Evolutionary conservation across 192 early-diverging fungal genomes (phyloP).

Genomic region (Diversispora epigaea): DNA sequence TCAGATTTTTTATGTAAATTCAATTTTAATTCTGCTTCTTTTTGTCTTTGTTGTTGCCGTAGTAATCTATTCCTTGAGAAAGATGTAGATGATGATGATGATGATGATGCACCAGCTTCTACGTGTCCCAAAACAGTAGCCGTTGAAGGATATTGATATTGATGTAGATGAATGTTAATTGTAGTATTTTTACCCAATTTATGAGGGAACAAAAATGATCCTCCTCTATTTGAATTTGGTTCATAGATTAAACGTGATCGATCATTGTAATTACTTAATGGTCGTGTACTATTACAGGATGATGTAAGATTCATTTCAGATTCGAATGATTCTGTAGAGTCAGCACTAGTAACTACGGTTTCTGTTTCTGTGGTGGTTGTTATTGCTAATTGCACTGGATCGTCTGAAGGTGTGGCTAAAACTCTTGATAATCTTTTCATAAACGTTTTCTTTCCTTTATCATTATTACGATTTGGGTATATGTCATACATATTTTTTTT

Average conservation of each 20-base stretch:
- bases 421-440: not conserved
- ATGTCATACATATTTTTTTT: not conserved
- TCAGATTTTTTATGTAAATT: not conserved
- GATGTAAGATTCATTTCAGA: not conserved
- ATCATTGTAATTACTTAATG: too few species aligned
- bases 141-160: not conserved
- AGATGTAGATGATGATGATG: not conserved
- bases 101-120: not conserved
- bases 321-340: not conserved
- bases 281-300: too few species aligned
- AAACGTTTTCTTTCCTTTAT: slow-evolving; percentile 1
- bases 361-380: not conserved
- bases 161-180: slow-evolving; percentile 16
- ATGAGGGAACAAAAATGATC: slow-evolving; percentile 3
- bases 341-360: not conserved
- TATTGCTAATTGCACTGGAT: not conserved
- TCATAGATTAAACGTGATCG: not conserved
- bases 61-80: too few species aligned
- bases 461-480: not conserved
- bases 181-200: not conserved
- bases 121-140: not conserved
- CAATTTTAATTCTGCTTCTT: too few species aligned
- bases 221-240: not conserved
- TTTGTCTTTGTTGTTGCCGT: too few species aligned
- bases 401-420: not conserved